These are phyloP conservation scores for Physcomitrium patens DNA, from an alignment of 225 moss, liverwort and hornwort species.

Conservation along the genomic window DNA sequence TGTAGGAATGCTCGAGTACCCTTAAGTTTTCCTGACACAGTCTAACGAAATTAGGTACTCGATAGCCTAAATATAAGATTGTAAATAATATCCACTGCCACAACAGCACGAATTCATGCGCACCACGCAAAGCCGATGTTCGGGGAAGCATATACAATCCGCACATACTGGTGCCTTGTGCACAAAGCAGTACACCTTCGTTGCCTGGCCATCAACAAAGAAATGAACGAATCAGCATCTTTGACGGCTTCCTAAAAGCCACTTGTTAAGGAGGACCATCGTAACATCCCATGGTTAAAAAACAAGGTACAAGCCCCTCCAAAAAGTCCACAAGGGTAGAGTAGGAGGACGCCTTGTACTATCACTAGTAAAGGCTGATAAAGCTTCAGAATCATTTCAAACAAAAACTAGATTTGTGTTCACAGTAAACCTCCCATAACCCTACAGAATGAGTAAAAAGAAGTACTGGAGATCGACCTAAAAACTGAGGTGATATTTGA, in stretches of 20 bases:
- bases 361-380: too few species aligned
- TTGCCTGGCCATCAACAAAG: slow-evolving; percentile 68
- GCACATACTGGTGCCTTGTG: slow-evolving; percentile 98
- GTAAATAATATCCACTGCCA: neutral
- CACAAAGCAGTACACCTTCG: slow-evolving; percentile 99
- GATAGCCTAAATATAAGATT: neutral
- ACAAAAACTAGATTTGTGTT: too few species aligned
- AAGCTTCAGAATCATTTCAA: too few species aligned
- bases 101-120: neutral
- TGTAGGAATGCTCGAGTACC: neutral
- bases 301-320: neutral
- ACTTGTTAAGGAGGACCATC: neutral
- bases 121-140: slow-evolving; percentile 96
- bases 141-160: slow-evolving; percentile 88
- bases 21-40: neutral
- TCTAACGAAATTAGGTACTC: neutral
- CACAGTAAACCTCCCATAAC: too few species aligned
- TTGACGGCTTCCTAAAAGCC: neutral
- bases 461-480: neutral
- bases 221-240: neutral
- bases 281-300: neutral
- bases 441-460: too few species aligned
- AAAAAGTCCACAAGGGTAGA: neutral
- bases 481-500: neutral
- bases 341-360: too few species aligned